Base-by-base conservation (phyloP, 495 filamentous ascomycete species). In the Penicillium lividum region DNA sequence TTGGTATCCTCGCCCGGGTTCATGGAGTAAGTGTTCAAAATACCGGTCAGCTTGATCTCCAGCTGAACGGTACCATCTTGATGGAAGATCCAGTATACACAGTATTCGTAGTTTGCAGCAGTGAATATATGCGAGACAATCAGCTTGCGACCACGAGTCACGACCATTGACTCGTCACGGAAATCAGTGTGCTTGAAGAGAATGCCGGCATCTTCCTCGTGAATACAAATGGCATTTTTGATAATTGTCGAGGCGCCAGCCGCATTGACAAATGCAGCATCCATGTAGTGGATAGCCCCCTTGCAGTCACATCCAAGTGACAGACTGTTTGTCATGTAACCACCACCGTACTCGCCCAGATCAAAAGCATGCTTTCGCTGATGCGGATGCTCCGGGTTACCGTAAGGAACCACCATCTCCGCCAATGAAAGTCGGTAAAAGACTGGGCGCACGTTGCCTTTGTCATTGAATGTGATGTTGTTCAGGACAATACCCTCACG, bases 111-210 rank as follows among this genome's bases (percentile, higher is more conserved):
- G 72, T 87, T 87, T 7, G 83, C 73, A 2, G 84, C 84, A 0
- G 83, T 84, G 66, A 86, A 82, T 65, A 86, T 85, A 18, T 79
- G 77, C 47, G 86, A 85, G 36, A 93, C 58, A 8, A 92, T 88
- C 0, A 93, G 73, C 69, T 92, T 87, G 5, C 90, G 82, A 46
- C 83, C 79, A 2, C 90, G 83, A 3, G 82, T 85, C 3, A 90
- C 82, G 28, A 87, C 84, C 2, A 83, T 85, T 0, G 86, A 82
- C 43, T 79, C 78, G 13, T 89, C 91, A 3, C 89, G 84, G 77
- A 86, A 91, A 68, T 93, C 91, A 27, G 87, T 92, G 72, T 93
- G 90, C 64, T 93, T 93, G 83, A 87, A 92, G 4, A 84, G 82
- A 40, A 93, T 88, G 25, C 89, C 89, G 46, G 77, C 79, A 61